phyloP scores from a whole-genome alignment of 352 stramenopile species.

The Saprolegnia parasitica region DNA sequence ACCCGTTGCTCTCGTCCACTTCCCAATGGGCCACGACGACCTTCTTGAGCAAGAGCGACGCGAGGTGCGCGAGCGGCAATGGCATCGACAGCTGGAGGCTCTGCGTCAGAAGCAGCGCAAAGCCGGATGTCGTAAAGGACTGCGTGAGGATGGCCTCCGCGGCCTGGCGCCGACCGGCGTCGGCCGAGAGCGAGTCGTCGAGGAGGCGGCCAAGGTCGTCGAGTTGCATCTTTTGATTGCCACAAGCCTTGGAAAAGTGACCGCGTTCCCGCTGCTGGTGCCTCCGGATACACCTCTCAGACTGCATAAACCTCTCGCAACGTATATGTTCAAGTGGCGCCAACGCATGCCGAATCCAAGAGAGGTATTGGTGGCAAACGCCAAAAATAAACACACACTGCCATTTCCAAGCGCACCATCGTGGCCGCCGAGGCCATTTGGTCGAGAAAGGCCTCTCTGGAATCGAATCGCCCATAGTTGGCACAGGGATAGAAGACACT shows the following conservation, averaged over 20 bases:
- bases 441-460: no score
- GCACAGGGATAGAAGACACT: no score
- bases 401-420: no score
- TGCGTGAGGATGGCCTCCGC: slow-evolving; percentile 3
- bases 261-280: not conserved
- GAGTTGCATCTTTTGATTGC: not conserved
- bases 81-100: slow-evolving; percentile 47
- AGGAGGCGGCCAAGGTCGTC: slow-evolving; percentile 23
- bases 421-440: no score
- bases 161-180: slow-evolving; percentile 9
- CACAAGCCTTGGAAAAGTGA: not conserved
- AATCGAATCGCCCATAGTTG: no score
- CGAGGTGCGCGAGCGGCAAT: slow-evolving; percentile 45
- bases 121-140: slow-evolving; percentile 37
- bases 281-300: no score
- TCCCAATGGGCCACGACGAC: slow-evolving; percentile 60
- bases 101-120: slow-evolving; percentile 63
- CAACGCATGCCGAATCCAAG: no score
- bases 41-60: slow-evolving; percentile 73
- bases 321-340: no score
- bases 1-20: slow-evolving; percentile 24
- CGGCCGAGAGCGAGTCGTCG: slow-evolving; percentile 15
- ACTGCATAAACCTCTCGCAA: no score
- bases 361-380: no score
- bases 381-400: no score